A percentile compares a stretch with the other conserved stretches of the same genome.
These are phyloP conservation scores for Ramichloridium luteum DNA, from an alignment of 2,329 filamentous ascomycete genomes.

Conservation along the genomic window DNA sequence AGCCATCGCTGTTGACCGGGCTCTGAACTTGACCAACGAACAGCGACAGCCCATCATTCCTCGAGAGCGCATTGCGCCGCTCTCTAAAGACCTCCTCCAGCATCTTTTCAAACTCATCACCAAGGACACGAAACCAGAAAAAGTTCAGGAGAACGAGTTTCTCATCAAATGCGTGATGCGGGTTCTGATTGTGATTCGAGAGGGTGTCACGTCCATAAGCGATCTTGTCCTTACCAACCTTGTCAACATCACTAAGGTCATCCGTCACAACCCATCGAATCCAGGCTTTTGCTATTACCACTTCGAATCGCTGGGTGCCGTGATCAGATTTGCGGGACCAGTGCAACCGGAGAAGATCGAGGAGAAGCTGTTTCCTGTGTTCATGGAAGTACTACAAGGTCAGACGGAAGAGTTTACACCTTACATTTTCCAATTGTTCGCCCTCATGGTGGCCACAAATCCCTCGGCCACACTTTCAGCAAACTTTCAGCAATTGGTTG, in stretches of 20 bases:
- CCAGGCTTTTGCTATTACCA: conserved; percentile 98
- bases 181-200: conserved; percentile 85
- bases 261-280: conserved; percentile 91
- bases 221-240: conserved; percentile 75
- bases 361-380: conserved; percentile 67
- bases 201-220: conserved; percentile 59
- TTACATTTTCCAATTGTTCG: conserved; percentile 91
- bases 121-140: conserved; percentile 69
- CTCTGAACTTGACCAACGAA: conserved; percentile 70
- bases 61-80: conserved; percentile 62
- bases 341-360: conserved; percentile 63
- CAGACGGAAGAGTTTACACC: conserved; percentile 91
- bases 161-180: conserved; percentile 98
- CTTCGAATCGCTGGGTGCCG: conserved; percentile 84
- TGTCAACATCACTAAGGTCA: conserved; percentile 79
- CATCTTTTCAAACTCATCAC: conserved; percentile 89
- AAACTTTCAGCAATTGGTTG: conserved; percentile 68
- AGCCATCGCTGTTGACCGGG: conserved; percentile 88
- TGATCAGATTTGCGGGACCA: conserved; percentile 64
- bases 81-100: conserved; percentile 73
- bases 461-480: conserved; percentile 64
- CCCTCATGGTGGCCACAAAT: conserved; percentile 78
- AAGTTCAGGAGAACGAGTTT: conserved; percentile 98
- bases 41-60: conserved; percentile 67
- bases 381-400: conserved; percentile 65